phyloP scores from a whole-genome alignment of 805 yeast species.

The Saccharomyces jurei region DNA sequence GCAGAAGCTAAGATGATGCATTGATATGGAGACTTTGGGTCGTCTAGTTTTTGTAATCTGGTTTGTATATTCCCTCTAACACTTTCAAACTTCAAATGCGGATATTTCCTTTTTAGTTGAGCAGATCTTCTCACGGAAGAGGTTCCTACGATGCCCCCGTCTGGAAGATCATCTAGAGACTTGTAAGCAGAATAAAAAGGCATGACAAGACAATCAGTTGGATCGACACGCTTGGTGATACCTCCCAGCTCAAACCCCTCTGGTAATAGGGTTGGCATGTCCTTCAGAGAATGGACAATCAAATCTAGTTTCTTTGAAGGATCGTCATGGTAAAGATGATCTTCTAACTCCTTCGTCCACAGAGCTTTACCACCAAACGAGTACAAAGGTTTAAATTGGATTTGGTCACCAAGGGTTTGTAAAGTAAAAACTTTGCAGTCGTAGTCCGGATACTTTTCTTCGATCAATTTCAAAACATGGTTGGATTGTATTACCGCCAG shows the following conservation, averaged over 20 bases:
- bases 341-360: slow-evolving; percentile 95
- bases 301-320: slow-evolving; percentile 65
- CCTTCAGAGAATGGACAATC: slow-evolving; percentile 90
- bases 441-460: slow-evolving; percentile 51
- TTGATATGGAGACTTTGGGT: slow-evolving; percentile 48
- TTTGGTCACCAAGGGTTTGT: slow-evolving; percentile 84
- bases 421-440: slow-evolving; percentile 72
- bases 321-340: slow-evolving; percentile 56
- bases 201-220: slow-evolving; percentile 87
- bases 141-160: slow-evolving; percentile 84
- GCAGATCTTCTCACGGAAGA: slow-evolving; percentile 92
- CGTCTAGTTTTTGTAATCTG: slow-evolving; percentile 73
- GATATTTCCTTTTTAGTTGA: slow-evolving; percentile 71
- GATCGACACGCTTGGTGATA: slow-evolving; percentile 79
- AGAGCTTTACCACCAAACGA: slow-evolving; percentile 93
- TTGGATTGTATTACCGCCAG: slow-evolving; percentile 84
- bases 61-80: slow-evolving; percentile 84
- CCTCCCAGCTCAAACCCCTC: slow-evolving; percentile 87
- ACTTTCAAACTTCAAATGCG: slow-evolving; percentile 68
- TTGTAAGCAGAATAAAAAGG: slow-evolving; percentile 53
- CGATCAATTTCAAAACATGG: slow-evolving; percentile 55
- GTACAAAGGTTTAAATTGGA: slow-evolving; percentile 76
- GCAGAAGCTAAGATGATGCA: slow-evolving; percentile 90
- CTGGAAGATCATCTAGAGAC: slow-evolving; percentile 66
- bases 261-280: slow-evolving; percentile 84